phyloP scores from a whole-genome alignment of 345 rosid genomes.

The Noccaea caerulescens region DNA sequence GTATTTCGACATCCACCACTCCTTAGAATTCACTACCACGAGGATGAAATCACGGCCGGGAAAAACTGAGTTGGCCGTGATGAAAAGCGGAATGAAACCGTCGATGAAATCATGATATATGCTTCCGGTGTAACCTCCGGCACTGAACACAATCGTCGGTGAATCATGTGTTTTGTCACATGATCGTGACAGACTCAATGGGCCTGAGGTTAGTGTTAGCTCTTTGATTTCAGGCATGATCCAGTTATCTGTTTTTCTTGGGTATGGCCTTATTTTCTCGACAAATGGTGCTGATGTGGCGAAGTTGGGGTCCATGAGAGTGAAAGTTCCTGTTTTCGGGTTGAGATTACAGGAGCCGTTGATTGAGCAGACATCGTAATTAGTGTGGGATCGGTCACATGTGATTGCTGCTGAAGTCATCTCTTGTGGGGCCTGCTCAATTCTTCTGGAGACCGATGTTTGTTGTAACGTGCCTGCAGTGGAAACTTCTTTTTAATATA shows the following conservation, averaged over 20 bases:
- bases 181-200: slow-evolving; percentile 37
- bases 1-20: slow-evolving; percentile 70
- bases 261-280: slow-evolving; percentile 60
- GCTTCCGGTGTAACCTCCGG: slow-evolving; percentile 74
- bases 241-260: slow-evolving; percentile 52
- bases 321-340: slow-evolving; percentile 47
- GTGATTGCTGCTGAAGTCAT: slow-evolving; percentile 36
- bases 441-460: slow-evolving; percentile 1
- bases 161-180: slow-evolving; percentile 44
- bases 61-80: slow-evolving; percentile 52
- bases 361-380: slow-evolving; percentile 58
- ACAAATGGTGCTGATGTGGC: slow-evolving; percentile 3
- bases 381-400: slow-evolving; percentile 55
- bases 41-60: slow-evolving; percentile 52
- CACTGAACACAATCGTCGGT: slow-evolving; percentile 63
- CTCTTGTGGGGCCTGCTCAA: slow-evolving; percentile 13
- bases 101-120: slow-evolving; percentile 71
- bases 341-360: slow-evolving; percentile 52
- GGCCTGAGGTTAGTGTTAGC: slow-evolving; percentile 47
- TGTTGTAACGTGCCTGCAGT: slow-evolving; percentile 33
- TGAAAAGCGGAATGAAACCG: slow-evolving; percentile 65
- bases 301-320: slow-evolving; percentile 27
- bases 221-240: slow-evolving; percentile 50
- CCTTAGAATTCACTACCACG: slow-evolving; percentile 47
- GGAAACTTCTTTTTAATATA: background rate